Conservation (phyloP, 345 rosid genomes). For the Salix brachista region DNA sequence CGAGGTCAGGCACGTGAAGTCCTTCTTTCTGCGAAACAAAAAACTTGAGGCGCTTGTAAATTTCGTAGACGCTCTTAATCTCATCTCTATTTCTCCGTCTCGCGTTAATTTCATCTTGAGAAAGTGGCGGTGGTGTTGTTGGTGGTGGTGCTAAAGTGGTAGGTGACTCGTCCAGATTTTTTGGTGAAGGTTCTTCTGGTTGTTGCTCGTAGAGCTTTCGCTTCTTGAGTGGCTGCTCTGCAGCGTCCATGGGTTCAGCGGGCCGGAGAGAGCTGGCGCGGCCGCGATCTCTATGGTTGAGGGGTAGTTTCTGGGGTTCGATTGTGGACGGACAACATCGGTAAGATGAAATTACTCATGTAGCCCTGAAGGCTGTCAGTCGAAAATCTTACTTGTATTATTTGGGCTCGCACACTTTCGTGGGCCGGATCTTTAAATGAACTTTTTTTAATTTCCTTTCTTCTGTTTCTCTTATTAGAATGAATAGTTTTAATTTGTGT, state of each 20-base stretch:
- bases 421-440: too few relatives aligned
- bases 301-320: neutral
- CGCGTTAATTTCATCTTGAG: slow-evolving; percentile 62
- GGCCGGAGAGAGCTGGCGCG: neutral
- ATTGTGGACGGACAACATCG: neutral
- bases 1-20: slow-evolving; percentile 51
- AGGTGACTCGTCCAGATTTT: slow-evolving; percentile 16
- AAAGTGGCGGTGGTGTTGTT: slow-evolving; percentile 41
- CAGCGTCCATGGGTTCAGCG: slow-evolving; percentile 20
- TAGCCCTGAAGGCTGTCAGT: neutral
- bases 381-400: too few relatives aligned
- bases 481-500: too few relatives aligned
- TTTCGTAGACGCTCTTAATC: slow-evolving; percentile 73
- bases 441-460: too few relatives aligned
- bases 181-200: slow-evolving; percentile 24
- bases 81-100: slow-evolving; percentile 75
- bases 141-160: slow-evolving; percentile 38
- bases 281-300: neutral
- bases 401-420: too few relatives aligned
- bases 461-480: too few relatives aligned
- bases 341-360: neutral
- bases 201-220: slow-evolving; percentile 63
- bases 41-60: slow-evolving; percentile 64
- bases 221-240: slow-evolving; percentile 94
- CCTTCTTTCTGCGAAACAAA: slow-evolving; percentile 58